Conservation (phyloP, 108 stramenopile genomes). For the Nannochloropsis salina region DNA sequence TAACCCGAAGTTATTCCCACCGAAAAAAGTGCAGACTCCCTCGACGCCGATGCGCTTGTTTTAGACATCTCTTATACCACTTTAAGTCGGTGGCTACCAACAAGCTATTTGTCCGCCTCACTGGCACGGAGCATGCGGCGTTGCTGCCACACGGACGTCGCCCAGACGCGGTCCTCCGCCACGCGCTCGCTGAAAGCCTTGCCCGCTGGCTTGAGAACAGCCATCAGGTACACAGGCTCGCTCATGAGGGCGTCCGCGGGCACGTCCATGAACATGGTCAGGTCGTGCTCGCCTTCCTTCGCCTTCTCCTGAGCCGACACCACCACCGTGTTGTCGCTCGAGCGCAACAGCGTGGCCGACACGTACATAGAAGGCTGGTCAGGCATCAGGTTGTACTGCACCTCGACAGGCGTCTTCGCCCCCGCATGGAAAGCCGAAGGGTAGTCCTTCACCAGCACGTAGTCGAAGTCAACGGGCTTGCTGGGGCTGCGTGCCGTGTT, state of each 20-base stretch:
- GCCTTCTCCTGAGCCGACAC: background rate
- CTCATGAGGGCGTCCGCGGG: background rate
- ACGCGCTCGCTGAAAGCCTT: conserved; percentile 19
- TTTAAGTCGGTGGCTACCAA: no score
- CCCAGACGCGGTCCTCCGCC: background rate
- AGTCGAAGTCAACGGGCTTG: conserved; percentile 2
- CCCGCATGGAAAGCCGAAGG: background rate
- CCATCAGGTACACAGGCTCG: conserved; percentile 14
- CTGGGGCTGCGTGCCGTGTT: background rate
- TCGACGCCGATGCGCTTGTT: no score
- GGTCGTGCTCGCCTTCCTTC: conserved; percentile 10
- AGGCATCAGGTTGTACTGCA: conserved; percentile 15
- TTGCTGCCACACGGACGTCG: background rate
- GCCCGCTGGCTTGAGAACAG: background rate
- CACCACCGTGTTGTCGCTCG: background rate
- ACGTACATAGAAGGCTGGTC: background rate
- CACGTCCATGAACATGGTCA: conserved; percentile 1
- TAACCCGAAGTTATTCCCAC: no score
- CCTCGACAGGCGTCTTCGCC: background rate
- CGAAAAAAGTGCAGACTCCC: no score
- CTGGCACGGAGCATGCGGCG: background rate
- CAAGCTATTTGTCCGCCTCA: no score
- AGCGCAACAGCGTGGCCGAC: background rate
- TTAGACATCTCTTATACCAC: no score
- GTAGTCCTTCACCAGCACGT: conserved; percentile 18